A percentile compares a stretch with the other conserved stretches of the same genome.
Evolutionary conservation across 2,329 filamentous ascomycete species (phyloP).

Genomic region (Colletotrichum cordylinicola): DNA sequence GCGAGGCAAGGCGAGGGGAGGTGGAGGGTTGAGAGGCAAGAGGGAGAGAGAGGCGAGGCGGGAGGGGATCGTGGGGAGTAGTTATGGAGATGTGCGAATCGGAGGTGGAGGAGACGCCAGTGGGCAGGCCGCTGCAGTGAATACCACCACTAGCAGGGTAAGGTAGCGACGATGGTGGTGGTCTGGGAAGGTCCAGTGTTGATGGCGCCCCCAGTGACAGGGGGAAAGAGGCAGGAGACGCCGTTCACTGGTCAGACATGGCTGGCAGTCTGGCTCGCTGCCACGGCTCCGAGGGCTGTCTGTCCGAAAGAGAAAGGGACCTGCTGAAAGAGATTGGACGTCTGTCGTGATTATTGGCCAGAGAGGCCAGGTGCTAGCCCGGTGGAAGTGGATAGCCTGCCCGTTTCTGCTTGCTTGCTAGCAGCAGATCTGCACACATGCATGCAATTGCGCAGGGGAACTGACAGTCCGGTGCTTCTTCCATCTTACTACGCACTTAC

Average conservation of each 20-base stretch:
- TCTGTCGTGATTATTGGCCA: neutral
- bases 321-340: neutral
- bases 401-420: neutral
- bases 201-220: neutral
- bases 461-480: neutral
- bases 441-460: slow-evolving; percentile 6
- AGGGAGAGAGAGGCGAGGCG: slow-evolving; percentile 1
- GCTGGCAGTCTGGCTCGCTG: neutral
- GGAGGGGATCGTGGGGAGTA: slow-evolving; percentile 22
- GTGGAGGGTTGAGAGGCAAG: slow-evolving; percentile 1
- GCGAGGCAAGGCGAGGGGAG: slow-evolving; percentile 3
- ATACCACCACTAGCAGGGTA: neutral
- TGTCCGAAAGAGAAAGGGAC: neutral
- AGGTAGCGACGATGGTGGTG: neutral
- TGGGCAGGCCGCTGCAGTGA: neutral
- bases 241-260: slow-evolving; percentile 4
- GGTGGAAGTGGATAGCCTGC: neutral
- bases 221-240: neutral
- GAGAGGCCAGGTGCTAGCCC: neutral
- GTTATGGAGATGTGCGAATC: slow-evolving; percentile 19
- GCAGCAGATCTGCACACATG: slow-evolving; percentile 12
- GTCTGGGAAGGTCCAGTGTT: neutral
- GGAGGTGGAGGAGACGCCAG: slow-evolving; percentile 6
- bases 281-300: neutral
- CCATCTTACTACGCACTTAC: neutral